These are phyloP conservation scores for Colletotrichum phormii DNA, from an alignment of 2,329 filamentous ascomycete genomes.

Conservation along the genomic window DNA sequence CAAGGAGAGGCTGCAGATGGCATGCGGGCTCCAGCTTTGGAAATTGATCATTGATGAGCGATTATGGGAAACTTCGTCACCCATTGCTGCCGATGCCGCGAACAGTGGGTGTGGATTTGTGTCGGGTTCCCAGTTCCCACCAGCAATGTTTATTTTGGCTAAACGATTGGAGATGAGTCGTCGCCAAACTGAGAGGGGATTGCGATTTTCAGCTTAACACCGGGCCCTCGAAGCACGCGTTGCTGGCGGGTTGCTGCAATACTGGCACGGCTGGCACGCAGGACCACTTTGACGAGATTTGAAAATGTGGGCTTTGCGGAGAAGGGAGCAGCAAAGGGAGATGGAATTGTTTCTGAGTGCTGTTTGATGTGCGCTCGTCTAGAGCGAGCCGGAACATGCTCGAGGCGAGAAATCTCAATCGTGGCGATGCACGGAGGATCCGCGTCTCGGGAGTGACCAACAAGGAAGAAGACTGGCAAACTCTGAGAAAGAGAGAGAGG, in stretches of 20 bases:
- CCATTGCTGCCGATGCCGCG: not conserved
- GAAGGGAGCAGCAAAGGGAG: not conserved
- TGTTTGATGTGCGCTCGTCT: constrained; percentile 35
- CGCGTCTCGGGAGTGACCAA: constrained; percentile 14
- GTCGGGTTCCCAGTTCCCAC: not conserved
- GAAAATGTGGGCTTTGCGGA: constrained; percentile 20
- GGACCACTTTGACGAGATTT: not conserved
- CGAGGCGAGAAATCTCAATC: constrained; percentile 17
- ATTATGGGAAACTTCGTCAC: not conserved
- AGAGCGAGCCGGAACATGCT: constrained; percentile 17
- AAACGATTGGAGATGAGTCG: not conserved
- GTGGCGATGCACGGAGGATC: constrained; percentile 33
- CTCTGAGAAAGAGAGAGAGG: not conserved
- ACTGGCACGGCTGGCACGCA: not conserved
- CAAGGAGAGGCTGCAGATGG: not conserved
- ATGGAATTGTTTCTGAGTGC: constrained; percentile 28
- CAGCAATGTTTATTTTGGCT: constrained; percentile 5
- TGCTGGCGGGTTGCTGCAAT: not conserved
- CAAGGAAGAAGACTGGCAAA: not conserved
- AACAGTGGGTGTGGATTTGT: not conserved
- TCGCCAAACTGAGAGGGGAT: not conserved
- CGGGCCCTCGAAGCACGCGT: not conserved
- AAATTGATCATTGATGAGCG: not conserved
- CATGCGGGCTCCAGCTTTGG: constrained; percentile 7
- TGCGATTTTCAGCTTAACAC: constrained; percentile 1